phyloP scores from a whole-genome alignment of 495 filamentous ascomycete species.

The Ascobolus immersus region DNA sequence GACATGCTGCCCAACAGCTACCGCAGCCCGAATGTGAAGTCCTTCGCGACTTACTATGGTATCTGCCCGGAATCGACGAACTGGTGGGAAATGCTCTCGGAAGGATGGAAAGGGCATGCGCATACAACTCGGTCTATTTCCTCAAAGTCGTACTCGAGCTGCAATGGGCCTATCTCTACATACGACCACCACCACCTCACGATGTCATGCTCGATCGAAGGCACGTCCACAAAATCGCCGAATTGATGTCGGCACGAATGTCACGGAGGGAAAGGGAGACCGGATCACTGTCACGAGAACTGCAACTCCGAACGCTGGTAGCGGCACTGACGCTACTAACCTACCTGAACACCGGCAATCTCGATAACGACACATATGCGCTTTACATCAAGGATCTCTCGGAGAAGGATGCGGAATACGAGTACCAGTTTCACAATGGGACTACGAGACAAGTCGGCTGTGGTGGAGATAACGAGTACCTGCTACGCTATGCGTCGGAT shows the following conservation, averaged over 20 bases:
- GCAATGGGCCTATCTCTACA: conserved; percentile 10
- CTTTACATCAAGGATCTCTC: conserved; percentile 13
- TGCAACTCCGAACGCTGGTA: conserved; percentile 15
- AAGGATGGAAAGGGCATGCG: conserved; percentile 15
- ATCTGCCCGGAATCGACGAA: conserved; percentile 12
- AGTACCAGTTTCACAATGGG: conserved; percentile 5
- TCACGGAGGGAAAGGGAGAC: conserved; percentile 12
- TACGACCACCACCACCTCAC: conserved; percentile 6
- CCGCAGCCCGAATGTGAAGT: too few species aligned
- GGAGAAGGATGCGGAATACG: conserved; percentile 13
- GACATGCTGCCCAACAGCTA: too few species aligned
- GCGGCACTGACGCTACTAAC: conserved; percentile 13
- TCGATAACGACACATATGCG: conserved; percentile 11
- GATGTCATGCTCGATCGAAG: conserved; percentile 8
- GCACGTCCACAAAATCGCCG: conserved; percentile 11
- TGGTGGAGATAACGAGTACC: conserved; percentile 14
- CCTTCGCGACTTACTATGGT: too few species aligned
- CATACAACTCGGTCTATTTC: conserved; percentile 16
- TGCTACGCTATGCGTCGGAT: conserved; percentile 16
- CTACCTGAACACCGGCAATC: conserved; percentile 7
- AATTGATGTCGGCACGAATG: conserved; percentile 12
- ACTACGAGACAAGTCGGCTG: conserved; percentile 4
- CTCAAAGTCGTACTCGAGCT: conserved; percentile 16
- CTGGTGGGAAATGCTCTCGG: conserved; percentile 11
- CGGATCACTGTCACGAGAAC: conserved; percentile 12